These are phyloP conservation scores for Blastobotrys elegans DNA, from an alignment of 1,139 yeast genomes.

Conservation along the genomic window DNA sequence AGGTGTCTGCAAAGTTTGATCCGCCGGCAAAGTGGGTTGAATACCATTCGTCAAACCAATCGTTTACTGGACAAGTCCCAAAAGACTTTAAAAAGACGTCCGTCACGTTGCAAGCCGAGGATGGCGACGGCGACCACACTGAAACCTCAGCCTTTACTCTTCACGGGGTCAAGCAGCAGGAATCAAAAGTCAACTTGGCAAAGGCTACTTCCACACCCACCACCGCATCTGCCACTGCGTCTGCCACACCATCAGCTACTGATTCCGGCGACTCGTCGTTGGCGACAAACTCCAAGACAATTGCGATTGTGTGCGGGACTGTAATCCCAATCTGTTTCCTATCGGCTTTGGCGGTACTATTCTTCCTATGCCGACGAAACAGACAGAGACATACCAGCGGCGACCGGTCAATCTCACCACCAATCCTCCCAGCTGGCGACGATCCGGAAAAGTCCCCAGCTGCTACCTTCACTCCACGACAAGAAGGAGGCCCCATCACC, in stretches of 20 bases:
- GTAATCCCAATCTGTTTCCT: slow-evolving; percentile 62
- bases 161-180: slow-evolving; percentile 46
- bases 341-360: slow-evolving; percentile 43
- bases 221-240: slow-evolving; percentile 14
- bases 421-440: slow-evolving; percentile 24
- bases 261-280: neutral
- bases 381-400: slow-evolving; percentile 30
- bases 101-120: slow-evolving; percentile 51
- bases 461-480: slow-evolving; percentile 2
- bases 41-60: slow-evolving; percentile 53
- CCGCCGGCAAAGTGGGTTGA: slow-evolving; percentile 57
- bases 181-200: slow-evolving; percentile 20
- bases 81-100: slow-evolving; percentile 44
- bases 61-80: slow-evolving; percentile 70
- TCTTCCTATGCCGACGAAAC: slow-evolving; percentile 51
- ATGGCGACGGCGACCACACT: slow-evolving; percentile 35
- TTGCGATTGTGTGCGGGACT: slow-evolving; percentile 88
- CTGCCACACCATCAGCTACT: neutral
- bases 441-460: slow-evolving; percentile 12
- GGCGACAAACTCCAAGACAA: slow-evolving; percentile 36
- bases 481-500: neutral
- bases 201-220: slow-evolving; percentile 20
- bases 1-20: slow-evolving; percentile 43
- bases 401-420: slow-evolving; percentile 27
- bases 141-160: slow-evolving; percentile 47